These are phyloP conservation scores for Hamamelis virginiana DNA, from an alignment of 164 flowering plant species.

Conservation along the genomic window DNA sequence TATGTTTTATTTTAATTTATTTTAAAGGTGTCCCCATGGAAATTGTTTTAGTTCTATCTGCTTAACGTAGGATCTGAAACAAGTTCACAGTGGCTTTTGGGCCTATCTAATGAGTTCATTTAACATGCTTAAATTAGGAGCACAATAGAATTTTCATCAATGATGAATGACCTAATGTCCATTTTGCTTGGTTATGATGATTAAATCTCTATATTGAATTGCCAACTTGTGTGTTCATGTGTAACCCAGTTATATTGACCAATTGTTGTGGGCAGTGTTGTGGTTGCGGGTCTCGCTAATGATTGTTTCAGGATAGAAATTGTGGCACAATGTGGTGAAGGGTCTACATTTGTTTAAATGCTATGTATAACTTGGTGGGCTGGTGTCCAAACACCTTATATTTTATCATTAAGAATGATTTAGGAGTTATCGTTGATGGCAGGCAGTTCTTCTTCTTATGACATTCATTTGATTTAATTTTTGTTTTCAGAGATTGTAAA, in stretches of 20 bases:
- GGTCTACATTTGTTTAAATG: not conserved
- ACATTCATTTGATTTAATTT: constrained; percentile 8
- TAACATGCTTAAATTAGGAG: too few relatives aligned
- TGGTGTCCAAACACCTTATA: too few relatives aligned
- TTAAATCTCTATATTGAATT: too few relatives aligned
- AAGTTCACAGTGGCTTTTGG: not conserved
- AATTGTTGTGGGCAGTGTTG: too few relatives aligned
- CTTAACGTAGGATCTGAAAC: not conserved
- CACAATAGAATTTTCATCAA: too few relatives aligned
- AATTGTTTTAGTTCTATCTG: not conserved
- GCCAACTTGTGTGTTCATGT: too few relatives aligned
- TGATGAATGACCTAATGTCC: too few relatives aligned
- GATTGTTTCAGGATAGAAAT: not conserved
- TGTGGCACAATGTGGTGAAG: not conserved
- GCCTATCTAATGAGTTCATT: not conserved
- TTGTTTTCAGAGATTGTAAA: constrained; percentile 53
- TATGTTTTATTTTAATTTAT: not conserved
- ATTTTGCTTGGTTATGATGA: too few relatives aligned
- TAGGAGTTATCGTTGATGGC: not conserved
- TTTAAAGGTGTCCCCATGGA: too few relatives aligned
- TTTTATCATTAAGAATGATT: too few relatives aligned
- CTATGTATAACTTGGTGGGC: not conserved
- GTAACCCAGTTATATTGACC: too few relatives aligned
- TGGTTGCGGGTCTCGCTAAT: not conserved
- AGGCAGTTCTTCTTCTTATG: not conserved